A percentile compares a stretch with the other conserved stretches of the same genome.
Conservation (phyloP, 2,329 filamentous ascomycete species). For the Phialophora tarda region DNA sequence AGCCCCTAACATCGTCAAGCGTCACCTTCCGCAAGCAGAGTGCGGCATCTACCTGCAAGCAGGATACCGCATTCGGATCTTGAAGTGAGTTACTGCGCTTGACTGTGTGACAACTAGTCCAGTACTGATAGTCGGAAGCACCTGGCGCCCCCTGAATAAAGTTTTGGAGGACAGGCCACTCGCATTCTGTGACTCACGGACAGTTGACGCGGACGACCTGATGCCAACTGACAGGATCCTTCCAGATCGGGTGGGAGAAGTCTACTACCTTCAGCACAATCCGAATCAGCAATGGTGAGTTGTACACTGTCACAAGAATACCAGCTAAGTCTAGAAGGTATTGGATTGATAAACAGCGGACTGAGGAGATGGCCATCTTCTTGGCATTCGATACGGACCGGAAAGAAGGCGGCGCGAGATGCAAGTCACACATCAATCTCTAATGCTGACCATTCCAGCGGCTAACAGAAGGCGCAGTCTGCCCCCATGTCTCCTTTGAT, state of each 20-base stretch:
- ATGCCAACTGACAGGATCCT: slow-evolving; percentile 39
- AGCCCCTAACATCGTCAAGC: neutral
- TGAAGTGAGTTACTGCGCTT: neutral
- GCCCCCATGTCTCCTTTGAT: slow-evolving; percentile 26
- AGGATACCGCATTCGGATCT: neutral
- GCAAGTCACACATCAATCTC: neutral
- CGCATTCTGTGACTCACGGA: slow-evolving; percentile 39
- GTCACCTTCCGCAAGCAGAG: neutral
- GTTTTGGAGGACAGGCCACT: slow-evolving; percentile 40
- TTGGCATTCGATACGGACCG: slow-evolving; percentile 20
- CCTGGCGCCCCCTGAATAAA: slow-evolving; percentile 39
- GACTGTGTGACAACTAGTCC: neutral
- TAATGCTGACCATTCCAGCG: neutral
- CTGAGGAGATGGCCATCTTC: slow-evolving; percentile 38
- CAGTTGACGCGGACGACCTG: slow-evolving; percentile 36
- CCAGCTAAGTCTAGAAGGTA: slow-evolving; percentile 27
- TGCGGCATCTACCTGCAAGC: neutral
- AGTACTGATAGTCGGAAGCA: slow-evolving; percentile 32
- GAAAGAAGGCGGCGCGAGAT: slow-evolving; percentile 11
- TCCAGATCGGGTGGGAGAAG: slow-evolving; percentile 38
- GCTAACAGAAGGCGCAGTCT: slow-evolving; percentile 14
- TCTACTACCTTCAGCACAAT: slow-evolving; percentile 40
- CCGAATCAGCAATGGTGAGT: slow-evolving; percentile 38
- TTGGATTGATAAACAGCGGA: slow-evolving; percentile 39
- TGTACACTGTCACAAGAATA: neutral